Evolutionary conservation across 2,329 filamentous ascomycete species (phyloP), one percentile per base, ranked within the genome.

Genomic region (Xylaria sp.): DNA sequence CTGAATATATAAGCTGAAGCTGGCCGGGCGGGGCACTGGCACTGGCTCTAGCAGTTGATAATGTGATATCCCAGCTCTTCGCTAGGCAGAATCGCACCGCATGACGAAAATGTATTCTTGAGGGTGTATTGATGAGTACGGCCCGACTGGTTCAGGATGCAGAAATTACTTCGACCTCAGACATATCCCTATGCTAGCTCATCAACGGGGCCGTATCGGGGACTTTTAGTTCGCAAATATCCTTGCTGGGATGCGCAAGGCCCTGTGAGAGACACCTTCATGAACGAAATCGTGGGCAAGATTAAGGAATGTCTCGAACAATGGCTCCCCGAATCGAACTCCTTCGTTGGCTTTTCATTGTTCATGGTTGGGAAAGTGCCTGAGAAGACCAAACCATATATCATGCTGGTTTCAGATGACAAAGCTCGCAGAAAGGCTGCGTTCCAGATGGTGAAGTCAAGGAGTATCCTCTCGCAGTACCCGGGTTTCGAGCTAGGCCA

Each of bases 321-420:
- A 37, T 61, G 61, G 11, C 53, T 66, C 6, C 61, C 57, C 2
- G 64, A 66, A 58, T 66, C 64, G 3, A 60, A 61, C 17, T 63
- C 57, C 3, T 64, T 63, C 38, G 33, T 66, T 12, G 57, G 61
- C 17, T 66, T 64, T 47, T 64, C 64, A 35, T 49, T 66, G 38
- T 66, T 66, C 43, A 66, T 66, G 64, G 64, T 66, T 23, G 64
- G 64, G 7, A 63, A 64, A n/a, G 12, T 53, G 17, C 57, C 60
- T 15, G 57, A 64, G 37, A 66, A 66, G 53, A 66, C 64, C 5
- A 66, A 64, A 11, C 64, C 64, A 2, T 57, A 47, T 6, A 49
- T 66, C 9, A 66, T 64, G 60, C 55, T 66, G 25, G 64, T 64
- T 12, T 66, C 64, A 11, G 60, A 64, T 12, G 60, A 66, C 37